phyloP scores from a whole-genome alignment of 1,139 yeast species.

The Saccharomycopsis crataegensis region DNA sequence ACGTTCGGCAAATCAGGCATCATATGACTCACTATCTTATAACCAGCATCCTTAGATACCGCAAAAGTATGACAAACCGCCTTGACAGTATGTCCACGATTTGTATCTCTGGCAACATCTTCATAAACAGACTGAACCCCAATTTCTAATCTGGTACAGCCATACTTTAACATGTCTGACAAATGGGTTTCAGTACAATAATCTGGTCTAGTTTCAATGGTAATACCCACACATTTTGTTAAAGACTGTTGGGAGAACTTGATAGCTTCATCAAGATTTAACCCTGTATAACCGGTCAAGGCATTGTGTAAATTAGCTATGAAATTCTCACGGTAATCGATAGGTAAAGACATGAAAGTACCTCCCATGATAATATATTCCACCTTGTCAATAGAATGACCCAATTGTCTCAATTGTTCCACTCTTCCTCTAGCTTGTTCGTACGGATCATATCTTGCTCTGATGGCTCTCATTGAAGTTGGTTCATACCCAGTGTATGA shows the following conservation, averaged over 20 bases:
- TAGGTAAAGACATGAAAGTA: slow-evolving; percentile 91
- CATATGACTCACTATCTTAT: slow-evolving; percentile 97
- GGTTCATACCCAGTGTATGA: slow-evolving; percentile 99
- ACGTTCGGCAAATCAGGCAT: slow-evolving; percentile 99
- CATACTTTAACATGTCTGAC: slow-evolving; percentile 91
- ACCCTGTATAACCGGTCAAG: slow-evolving; percentile 85
- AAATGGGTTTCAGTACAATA: slow-evolving; percentile 95
- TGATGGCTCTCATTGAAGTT: slow-evolving; percentile 95
- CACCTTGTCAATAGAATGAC: slow-evolving; percentile 94
- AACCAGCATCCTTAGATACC: slow-evolving; percentile 95
- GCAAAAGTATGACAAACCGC: slow-evolving; percentile 95
- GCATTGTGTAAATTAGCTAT: slow-evolving; percentile 92
- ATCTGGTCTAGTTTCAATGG: slow-evolving; percentile 97
- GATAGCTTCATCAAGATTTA: slow-evolving; percentile 84
- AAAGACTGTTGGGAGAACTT: slow-evolving; percentile 86
- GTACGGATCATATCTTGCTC: slow-evolving; percentile 96
- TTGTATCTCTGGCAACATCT: slow-evolving; percentile 97
- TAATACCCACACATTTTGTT: slow-evolving; percentile 97
- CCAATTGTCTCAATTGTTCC: slow-evolving; percentile 89
- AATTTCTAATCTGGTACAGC: slow-evolving; percentile 93
- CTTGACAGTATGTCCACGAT: slow-evolving; percentile 95
- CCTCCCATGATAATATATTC: slow-evolving; percentile 99
- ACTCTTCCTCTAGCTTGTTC: slow-evolving; percentile 98
- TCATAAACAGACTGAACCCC: slow-evolving; percentile 98
- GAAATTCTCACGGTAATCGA: slow-evolving; percentile 81